Conservation (phyloP, 78 protist genomes). For the Dictyostelium purpureum region DNA sequence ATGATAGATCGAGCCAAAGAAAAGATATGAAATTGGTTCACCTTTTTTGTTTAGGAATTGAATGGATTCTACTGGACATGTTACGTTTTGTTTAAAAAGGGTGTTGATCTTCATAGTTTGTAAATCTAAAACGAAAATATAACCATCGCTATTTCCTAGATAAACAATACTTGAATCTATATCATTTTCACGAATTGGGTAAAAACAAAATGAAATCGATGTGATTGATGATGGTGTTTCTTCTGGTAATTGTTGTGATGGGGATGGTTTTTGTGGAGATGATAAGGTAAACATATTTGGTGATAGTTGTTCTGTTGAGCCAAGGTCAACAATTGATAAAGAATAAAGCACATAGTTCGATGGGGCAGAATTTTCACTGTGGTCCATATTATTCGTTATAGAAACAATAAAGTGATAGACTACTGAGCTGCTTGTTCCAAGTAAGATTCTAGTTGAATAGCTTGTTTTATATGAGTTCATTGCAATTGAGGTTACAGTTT, state of each 20-base stretch:
- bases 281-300: too few species aligned
- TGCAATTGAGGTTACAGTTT: neutral
- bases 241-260: neutral
- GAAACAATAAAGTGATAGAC: constrained; percentile 26
- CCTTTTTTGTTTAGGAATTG: neutral
- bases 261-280: neutral
- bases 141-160: neutral
- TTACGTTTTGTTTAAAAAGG: neutral
- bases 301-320: too few species aligned
- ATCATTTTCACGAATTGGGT: constrained; percentile 17
- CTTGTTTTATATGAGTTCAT: neutral
- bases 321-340: neutral
- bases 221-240: neutral
- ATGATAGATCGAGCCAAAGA: constrained; percentile 4
- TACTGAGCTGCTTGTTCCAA: neutral
- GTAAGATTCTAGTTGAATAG: neutral
- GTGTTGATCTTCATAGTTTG: constrained; percentile 1
- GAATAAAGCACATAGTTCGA: neutral
- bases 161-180: neutral
- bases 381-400: neutral
- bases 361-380: neutral
- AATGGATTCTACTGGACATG: neutral
- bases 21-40: neutral
- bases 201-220: constrained; percentile 5
- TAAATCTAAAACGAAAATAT: neutral